phyloP scores from a whole-genome alignment of 768 basidiomycete genomes.

The Russula sp. region DNA sequence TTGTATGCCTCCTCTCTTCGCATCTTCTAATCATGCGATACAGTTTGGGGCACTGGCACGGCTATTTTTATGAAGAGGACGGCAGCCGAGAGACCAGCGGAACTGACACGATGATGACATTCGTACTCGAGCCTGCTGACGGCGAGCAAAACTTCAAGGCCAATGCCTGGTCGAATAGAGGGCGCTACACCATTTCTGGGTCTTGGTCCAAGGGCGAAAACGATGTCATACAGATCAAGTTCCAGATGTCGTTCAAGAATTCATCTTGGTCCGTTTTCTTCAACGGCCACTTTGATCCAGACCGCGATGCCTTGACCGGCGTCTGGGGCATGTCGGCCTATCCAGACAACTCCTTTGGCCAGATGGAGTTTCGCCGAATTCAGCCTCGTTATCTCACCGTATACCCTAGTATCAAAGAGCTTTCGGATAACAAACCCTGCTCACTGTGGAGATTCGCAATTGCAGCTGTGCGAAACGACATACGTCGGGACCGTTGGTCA shows the following conservation, averaged over 20 bases:
- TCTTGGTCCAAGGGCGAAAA: constrained; percentile 20
- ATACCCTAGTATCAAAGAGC: constrained; percentile 26
- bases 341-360: neutral
- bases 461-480: constrained; percentile 22
- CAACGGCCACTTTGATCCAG: constrained; percentile 1
- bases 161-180: constrained; percentile 11
- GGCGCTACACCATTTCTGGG: constrained; percentile 22
- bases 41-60: constrained; percentile 20
- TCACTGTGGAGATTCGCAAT: constrained; percentile 33
- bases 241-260: constrained; percentile 16
- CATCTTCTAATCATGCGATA: neutral
- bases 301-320: constrained; percentile 12
- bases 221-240: constrained; percentile 12
- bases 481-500: constrained; percentile 27
- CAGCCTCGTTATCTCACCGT: constrained; percentile 26
- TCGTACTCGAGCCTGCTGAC: constrained; percentile 10
- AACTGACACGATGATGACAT: constrained; percentile 12
- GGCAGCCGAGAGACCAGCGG: neutral
- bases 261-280: constrained; percentile 8
- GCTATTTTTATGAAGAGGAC: constrained; percentile 5
- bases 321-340: neutral
- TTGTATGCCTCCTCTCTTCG: too few relatives aligned
- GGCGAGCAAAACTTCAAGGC: constrained; percentile 13
- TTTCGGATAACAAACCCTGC: constrained; percentile 26
- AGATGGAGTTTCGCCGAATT: constrained; percentile 27